Base-by-base conservation (phyloP, 305 asterid genomes). In the Fraxinus floribunda region DNA sequence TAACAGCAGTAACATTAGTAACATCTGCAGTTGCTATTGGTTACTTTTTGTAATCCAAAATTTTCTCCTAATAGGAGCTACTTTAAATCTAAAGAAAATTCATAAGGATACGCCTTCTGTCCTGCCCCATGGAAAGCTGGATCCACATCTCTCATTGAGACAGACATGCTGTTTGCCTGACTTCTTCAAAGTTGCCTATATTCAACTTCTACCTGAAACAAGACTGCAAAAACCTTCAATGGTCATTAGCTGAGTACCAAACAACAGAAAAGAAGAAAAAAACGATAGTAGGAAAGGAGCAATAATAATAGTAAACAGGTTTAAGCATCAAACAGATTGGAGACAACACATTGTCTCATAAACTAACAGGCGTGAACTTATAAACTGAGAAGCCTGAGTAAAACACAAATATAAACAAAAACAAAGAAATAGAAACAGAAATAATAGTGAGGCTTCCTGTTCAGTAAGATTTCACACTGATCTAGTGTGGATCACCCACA, bases 41-140 rank as follows among this genome's bases (percentile, higher is more conserved):
- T 73, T 66, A 66, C 36, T 29, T 2, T 70, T 78, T 7, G 77
- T 60, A 72, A 30, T 30, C 30, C 39, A 39, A 80, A 24, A 35
- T 68, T 62, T 24, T 74, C 32, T 30, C 8, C 16, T 15, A 68
- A 68, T 18, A 62, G 75, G 7, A 2, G 52, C 52, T 57, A 35
- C 35, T 18, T 62, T 64, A 79, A 78, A 36, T 46, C 77, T 41
- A 57, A 38, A 5, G 75, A 55, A 71, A 55, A 84, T 30, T 78
- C 39, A 71, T 29, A 36, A 91, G 98, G 97, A 93, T 94, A 94
- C 98, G 92, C 91, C 82, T 91, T 92, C 71, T 89, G 91, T 44
- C 98, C 98, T 18, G 95, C 95, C 77, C 93, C 97, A 83, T 92
- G 95, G 88, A 94, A 94, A 87, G 90, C 94, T 46, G 94, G 90